phyloP scores from a whole-genome alignment of 306 rosid genomes.

The Malus sieversii region DNA sequence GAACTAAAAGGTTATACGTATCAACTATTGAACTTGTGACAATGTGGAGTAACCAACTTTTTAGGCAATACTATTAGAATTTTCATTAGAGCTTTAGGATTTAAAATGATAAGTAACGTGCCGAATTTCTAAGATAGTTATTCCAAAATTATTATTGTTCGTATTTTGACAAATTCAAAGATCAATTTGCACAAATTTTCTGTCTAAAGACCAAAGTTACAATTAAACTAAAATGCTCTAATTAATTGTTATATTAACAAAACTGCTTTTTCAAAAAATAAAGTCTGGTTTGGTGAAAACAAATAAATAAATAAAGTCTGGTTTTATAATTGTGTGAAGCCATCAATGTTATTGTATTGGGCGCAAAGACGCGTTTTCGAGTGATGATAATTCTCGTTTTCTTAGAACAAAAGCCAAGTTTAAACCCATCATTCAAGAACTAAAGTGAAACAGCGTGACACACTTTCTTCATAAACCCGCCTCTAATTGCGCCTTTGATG shows the following conservation, averaged over 20 bases:
- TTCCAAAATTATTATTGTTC: no score
- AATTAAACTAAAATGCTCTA: not conserved
- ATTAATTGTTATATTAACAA: no score
- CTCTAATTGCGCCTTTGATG: constrained; percentile 21
- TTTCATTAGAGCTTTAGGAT: no score
- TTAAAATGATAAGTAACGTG: not conserved
- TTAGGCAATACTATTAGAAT: no score
- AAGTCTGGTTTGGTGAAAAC: not conserved
- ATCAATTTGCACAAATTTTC: not conserved
- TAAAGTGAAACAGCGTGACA: not conserved
- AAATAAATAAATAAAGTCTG: not conserved
- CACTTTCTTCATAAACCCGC: not conserved
- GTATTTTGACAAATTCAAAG: not conserved
- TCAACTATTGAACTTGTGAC: not conserved
- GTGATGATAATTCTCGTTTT: constrained; percentile 16
- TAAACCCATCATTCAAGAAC: not conserved
- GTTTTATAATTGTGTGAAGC: not conserved
- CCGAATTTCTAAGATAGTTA: no score
- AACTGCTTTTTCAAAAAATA: not conserved
- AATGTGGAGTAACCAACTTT: not conserved
- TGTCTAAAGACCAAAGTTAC: no score
- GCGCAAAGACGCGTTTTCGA: constrained; percentile 37
- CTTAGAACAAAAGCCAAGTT: constrained; percentile 15
- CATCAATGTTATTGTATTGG: not conserved
- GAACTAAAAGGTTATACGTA: not conserved